Conservation (phyloP, 805 yeast genomes). For the Tetrapisispora arboricola region DNA sequence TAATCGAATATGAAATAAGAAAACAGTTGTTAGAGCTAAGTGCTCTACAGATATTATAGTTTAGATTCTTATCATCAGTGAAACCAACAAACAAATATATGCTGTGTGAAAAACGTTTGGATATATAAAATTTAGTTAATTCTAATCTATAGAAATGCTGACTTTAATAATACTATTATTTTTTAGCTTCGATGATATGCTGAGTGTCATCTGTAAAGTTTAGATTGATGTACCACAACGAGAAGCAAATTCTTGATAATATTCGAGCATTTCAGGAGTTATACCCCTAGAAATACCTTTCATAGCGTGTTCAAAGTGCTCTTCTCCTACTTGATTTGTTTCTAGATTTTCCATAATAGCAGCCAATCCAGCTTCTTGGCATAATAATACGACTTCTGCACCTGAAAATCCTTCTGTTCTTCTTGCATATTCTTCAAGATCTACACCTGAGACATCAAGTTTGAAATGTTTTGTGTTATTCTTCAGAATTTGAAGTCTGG, state of each 20-base stretch:
- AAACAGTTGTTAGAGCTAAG: no score
- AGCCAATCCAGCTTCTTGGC: slow-evolving; percentile 93
- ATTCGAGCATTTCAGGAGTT: slow-evolving; percentile 73
- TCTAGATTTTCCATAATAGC: slow-evolving; percentile 75
- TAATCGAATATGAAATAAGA: no score
- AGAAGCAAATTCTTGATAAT: slow-evolving; percentile 44
- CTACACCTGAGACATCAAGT: slow-evolving; percentile 36
- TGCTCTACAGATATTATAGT: no score
- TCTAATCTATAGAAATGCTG: no score
- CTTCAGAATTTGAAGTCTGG: slow-evolving; percentile 65
- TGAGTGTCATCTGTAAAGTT: no score
- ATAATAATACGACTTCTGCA: slow-evolving; percentile 82
- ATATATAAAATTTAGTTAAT: no score
- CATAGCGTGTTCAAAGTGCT: slow-evolving; percentile 68
- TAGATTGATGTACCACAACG: slow-evolving; percentile 31
- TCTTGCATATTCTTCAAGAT: slow-evolving; percentile 44
- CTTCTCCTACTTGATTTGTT: slow-evolving; percentile 41
- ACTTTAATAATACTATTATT: no score
- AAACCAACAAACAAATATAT: no score
- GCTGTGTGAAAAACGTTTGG: no score
- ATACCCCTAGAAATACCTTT: slow-evolving; percentile 64
- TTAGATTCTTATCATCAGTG: no score
- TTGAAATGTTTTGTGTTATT: slow-evolving; percentile 63
- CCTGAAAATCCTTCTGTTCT: slow-evolving; percentile 90
- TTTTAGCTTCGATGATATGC: no score